These are phyloP conservation scores for Pinus tabuliformis DNA, from an alignment of 75 land plant genomes.

Conservation along the genomic window DNA sequence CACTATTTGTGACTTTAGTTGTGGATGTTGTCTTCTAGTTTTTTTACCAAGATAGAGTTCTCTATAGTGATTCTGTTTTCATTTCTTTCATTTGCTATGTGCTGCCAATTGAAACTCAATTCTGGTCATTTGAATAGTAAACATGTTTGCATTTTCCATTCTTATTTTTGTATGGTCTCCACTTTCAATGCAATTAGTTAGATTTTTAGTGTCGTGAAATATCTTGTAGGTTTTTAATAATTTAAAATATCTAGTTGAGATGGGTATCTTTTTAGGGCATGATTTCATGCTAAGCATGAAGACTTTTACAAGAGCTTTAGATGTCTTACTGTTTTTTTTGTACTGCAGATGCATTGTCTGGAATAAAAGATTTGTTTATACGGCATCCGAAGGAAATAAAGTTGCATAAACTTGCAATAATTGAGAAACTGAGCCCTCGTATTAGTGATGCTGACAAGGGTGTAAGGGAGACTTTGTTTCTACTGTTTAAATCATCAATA, in stretches of 20 bases:
- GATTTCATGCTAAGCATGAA: background rate
- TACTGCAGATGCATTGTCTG: conserved; percentile 74
- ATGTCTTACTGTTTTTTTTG: conserved; percentile 9
- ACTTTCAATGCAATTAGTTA: background rate
- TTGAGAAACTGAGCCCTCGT: conserved; percentile 80
- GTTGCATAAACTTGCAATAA: conserved; percentile 48
- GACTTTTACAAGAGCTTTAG: background rate
- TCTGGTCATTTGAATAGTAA: background rate
- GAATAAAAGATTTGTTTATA: conserved; percentile 68
- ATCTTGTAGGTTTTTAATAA: background rate
- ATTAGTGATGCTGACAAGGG: conserved; percentile 75
- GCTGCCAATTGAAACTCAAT: background rate
- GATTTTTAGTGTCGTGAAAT: background rate
- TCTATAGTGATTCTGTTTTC: background rate
- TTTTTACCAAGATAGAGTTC: background rate
- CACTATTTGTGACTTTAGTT: background rate
- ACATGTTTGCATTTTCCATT: background rate
- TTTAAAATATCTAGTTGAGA: background rate
- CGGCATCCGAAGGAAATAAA: conserved; percentile 69
- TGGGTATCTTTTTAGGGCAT: background rate
- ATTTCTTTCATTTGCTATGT: background rate
- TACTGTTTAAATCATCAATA: conserved; percentile 58
- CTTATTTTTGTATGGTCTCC: background rate
- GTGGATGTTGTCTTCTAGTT: background rate
- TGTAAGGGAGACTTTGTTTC: conserved; percentile 71